Evolutionary conservation across 805 yeast species (phyloP), one percentile per base, ranked within the genome.

Genomic region (Teunomyces kruisii): DNA sequence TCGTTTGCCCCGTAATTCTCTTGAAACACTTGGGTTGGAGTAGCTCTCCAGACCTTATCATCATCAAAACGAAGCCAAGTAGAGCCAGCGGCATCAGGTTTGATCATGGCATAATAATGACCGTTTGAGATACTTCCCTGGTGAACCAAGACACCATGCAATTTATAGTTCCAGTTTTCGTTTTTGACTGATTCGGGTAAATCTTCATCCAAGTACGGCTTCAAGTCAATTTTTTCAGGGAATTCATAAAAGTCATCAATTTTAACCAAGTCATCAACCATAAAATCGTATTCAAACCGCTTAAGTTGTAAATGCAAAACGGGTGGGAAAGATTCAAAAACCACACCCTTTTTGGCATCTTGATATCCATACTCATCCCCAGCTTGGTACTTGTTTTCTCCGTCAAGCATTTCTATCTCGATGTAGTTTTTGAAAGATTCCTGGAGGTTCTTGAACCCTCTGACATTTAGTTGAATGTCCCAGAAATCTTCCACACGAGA

Each of bases 381-480:
- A 0, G 99, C 97, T 49, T 86, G 92, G 59, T 94, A 94, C 67
- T 90, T 94, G 63, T 94, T 94, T 59, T 94, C 99, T 27, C 98
- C 99, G 46, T 86, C 86, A 62, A 94, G 74, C 64, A 88, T 75
- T 67, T 94, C 99, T 26, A 84, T 83, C 53, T 89, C 95, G 44
- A 91, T 81, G 62, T 94, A 94, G 61, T 90, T 88, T 41, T 81
- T 78, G 65, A 94, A 94, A 0, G 97, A 84, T 43, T 83, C 84
- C 44, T 79, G 71, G 39, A 94, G 75, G 56, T 83, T 81, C 43
- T 72, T 75, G 73, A 90, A 76, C 29, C 90, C 86, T 60, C 88
- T 89, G 17, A 94, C 99, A 58, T 94, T 94, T 49, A 94, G 72
- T 65, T 94, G 99, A 49, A 94, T 87, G 71, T 94, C 99, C 99